Percentiles rank a stretch among this genome's conserved stretches.
Evolutionary conservation across 345 rosid species (phyloP).

Genomic region (Populus deltoides): DNA sequence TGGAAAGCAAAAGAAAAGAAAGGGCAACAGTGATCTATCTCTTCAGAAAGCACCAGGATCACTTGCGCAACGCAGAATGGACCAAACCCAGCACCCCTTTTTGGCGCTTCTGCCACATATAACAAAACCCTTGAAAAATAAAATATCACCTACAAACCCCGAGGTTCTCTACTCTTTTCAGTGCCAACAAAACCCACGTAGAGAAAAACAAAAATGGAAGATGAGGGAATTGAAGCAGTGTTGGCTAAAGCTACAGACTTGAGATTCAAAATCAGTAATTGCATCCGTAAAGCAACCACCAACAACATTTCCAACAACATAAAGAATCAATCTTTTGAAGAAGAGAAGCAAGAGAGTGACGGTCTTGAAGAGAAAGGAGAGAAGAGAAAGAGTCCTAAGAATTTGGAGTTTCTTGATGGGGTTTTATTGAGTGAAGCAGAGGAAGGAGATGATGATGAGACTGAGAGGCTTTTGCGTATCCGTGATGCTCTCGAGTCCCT

Average conservation of each 20-base stretch:
- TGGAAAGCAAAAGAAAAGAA: background rate
- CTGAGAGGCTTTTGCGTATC: slow-evolving; percentile 62
- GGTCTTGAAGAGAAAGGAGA: slow-evolving; percentile 25
- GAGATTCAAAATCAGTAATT: slow-evolving; percentile 62
- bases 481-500: slow-evolving; percentile 75
- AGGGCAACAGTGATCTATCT: slow-evolving; percentile 2
- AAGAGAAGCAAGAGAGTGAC: slow-evolving; percentile 6
- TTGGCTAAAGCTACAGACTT: slow-evolving; percentile 78
- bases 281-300: slow-evolving; percentile 43
- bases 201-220: slow-evolving; percentile 6
- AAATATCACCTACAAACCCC: background rate
- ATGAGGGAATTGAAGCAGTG: slow-evolving; percentile 62
- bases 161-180: background rate
- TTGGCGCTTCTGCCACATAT: slow-evolving; percentile 8
- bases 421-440: slow-evolving; percentile 27
- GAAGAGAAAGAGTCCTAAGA: slow-evolving; percentile 9
- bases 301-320: too few relatives aligned
- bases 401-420: slow-evolving; percentile 15
- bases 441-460: slow-evolving; percentile 47
- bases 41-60: slow-evolving; percentile 16
- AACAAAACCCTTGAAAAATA: background rate
- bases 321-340: background rate
- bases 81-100: background rate
- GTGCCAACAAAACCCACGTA: background rate
- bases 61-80: slow-evolving; percentile 6